A percentile compares a stretch with the other conserved stretches of the same genome.
Evolutionary conservation across 2,329 filamentous ascomycete genomes (phyloP).

Genomic region (Truncatella angustata): DNA sequence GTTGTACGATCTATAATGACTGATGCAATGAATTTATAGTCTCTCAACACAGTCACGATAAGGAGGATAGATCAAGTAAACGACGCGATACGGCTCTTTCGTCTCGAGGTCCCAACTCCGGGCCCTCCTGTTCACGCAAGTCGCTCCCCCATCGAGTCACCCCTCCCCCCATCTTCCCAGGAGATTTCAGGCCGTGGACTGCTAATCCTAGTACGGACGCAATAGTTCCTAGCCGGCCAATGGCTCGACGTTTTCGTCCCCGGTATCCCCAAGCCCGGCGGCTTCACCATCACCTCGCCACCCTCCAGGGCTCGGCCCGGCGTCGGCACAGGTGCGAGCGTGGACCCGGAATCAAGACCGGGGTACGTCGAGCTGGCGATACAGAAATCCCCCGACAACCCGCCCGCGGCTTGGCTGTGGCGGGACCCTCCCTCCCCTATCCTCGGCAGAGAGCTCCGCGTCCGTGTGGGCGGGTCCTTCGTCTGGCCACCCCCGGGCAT

Average conservation of each 20-base stretch:
- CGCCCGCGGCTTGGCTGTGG: constrained; percentile 77
- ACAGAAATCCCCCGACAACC: constrained; percentile 68
- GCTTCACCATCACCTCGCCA: constrained; percentile 83
- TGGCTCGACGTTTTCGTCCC: constrained; percentile 86
- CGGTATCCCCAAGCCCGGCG: constrained; percentile 66
- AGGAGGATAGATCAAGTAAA: constrained; percentile 64
- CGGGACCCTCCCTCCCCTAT: constrained; percentile 47
- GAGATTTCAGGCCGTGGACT: too few species aligned
- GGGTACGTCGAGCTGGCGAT: constrained; percentile 74
- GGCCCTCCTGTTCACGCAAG: constrained; percentile 46
- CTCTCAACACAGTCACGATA: constrained; percentile 61
- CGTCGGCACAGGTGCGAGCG: neutral
- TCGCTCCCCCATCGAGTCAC: neutral
- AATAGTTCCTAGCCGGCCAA: constrained; percentile 75
- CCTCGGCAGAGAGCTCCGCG: constrained; percentile 54
- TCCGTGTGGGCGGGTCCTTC: constrained; percentile 80
- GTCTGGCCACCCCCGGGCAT: constrained; percentile 66
- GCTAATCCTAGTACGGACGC: too few species aligned
- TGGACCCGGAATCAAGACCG: neutral
- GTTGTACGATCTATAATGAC: neutral
- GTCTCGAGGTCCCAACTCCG: constrained; percentile 54
- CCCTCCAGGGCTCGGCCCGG: constrained; percentile 51
- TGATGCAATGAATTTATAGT: constrained; percentile 28
- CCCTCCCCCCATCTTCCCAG: constrained; percentile 7
- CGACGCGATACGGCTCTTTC: constrained; percentile 64